phyloP scores from a whole-genome alignment of 768 basidiomycete species.

The Leccinum obscurum region DNA sequence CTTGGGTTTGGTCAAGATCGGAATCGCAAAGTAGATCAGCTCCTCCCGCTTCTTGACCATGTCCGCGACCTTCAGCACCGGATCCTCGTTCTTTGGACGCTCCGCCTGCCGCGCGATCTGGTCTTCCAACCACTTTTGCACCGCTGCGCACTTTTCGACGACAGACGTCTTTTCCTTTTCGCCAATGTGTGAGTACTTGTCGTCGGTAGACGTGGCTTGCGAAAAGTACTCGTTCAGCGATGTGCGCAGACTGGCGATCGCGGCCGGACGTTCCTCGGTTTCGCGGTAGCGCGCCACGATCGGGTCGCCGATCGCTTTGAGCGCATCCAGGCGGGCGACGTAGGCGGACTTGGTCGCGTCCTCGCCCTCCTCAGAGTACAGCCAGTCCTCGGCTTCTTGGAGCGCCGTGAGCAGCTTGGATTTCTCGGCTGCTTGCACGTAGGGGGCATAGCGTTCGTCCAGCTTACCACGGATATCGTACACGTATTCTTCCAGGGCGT shows the following conservation, averaged over 20 bases:
- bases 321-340: constrained; percentile 73
- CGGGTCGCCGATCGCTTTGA: constrained; percentile 83
- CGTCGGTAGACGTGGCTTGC: constrained; percentile 81
- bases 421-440: constrained; percentile 76
- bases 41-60: constrained; percentile 93
- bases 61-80: constrained; percentile 78
- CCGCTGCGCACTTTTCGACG: constrained; percentile 86
- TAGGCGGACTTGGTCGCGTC: constrained; percentile 97
- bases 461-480: constrained; percentile 94
- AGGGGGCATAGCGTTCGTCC: constrained; percentile 81
- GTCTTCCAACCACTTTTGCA: constrained; percentile 97
- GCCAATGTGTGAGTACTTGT: constrained; percentile 87
- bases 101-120: constrained; percentile 84
- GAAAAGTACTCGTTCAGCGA: constrained; percentile 83
- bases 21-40: constrained; percentile 83
- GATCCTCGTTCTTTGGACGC: constrained; percentile 84
- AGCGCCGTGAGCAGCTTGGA: constrained; percentile 67
- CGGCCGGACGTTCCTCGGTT: constrained; percentile 72
- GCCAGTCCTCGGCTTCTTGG: constrained; percentile 89
- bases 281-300: constrained; percentile 84
- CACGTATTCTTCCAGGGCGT: constrained; percentile 97
- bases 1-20: constrained; percentile 91
- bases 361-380: constrained; percentile 95
- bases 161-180: constrained; percentile 84
- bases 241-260: constrained; percentile 78